Percentiles rank a stretch among this genome's conserved stretches.
Evolutionary conservation across 495 filamentous ascomycete genomes (phyloP).

Genomic region (Podospora tetraspora): DNA sequence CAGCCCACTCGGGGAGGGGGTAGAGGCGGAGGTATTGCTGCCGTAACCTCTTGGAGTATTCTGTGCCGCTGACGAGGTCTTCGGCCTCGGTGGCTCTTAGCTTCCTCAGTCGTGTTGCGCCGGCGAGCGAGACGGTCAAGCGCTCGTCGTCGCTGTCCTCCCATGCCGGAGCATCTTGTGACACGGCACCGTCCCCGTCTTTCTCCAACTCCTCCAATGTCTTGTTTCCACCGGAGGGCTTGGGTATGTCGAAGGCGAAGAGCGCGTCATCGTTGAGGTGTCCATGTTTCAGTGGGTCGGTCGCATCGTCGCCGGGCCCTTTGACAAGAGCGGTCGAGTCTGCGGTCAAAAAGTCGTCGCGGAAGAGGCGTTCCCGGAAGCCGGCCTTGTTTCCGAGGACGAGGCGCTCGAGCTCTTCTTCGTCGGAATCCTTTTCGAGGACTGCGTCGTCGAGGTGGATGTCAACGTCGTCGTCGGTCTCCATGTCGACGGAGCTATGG

Average conservation of each 20-base stretch:
- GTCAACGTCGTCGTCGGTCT: constrained; percentile 31
- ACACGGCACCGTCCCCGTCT: constrained; percentile 26
- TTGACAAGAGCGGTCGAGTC: constrained; percentile 34
- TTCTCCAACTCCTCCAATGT: constrained; percentile 30
- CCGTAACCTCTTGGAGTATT: constrained; percentile 74
- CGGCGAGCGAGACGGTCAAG: constrained; percentile 72
- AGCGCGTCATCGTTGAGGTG: constrained; percentile 59
- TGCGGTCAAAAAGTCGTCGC: constrained; percentile 30
- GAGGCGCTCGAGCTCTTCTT: constrained; percentile 76
- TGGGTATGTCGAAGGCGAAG: constrained; percentile 43
- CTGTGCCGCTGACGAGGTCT: constrained; percentile 77
- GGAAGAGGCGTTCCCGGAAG: constrained; percentile 66
- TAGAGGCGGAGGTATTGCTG: constrained; percentile 76
- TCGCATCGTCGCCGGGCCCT: constrained; percentile 28
- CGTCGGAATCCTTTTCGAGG: constrained; percentile 67
- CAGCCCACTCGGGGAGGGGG: constrained; percentile 75
- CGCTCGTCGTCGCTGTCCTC: constrained; percentile 94
- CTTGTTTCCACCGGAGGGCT: constrained; percentile 27
- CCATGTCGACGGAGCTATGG: constrained; percentile 9
- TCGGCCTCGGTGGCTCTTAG: constrained; percentile 72
- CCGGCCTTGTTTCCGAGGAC: constrained; percentile 81
- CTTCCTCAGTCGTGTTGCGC: constrained; percentile 68
- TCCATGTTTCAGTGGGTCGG: constrained; percentile 35
- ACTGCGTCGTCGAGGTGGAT: constrained; percentile 15
- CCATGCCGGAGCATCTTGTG: constrained; percentile 59